Evolutionary conservation across 306 rosid species (phyloP), one percentile per base, ranked within the genome.

Genomic region (Hylodesmum podocarpum): DNA sequence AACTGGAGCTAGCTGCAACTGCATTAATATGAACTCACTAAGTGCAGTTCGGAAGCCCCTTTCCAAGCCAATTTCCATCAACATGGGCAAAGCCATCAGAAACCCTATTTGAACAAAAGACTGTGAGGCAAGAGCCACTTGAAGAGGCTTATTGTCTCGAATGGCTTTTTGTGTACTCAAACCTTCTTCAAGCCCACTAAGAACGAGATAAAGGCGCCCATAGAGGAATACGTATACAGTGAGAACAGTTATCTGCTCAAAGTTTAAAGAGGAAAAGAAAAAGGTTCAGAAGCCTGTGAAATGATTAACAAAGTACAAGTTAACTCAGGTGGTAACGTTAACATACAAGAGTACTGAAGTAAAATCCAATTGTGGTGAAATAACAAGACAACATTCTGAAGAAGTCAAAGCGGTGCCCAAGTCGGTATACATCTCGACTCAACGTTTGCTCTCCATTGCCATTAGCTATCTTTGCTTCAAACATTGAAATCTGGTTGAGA

Each of bases 21-120:
- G 97, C 97, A 95, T 95, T 75, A 95, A 88, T 75, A 95, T 58
- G 75, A 95, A 95, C 65, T 95, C 98, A 75, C 98, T 95, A 46
- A 95, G 87, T 37, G 98, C 98, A 61, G 95, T 95, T 70, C 98
- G 91, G 82, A 95, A 95, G 66, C 98, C 98, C 80, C 88, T 92
- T 86, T 95, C 98, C 78, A 95, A 85, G 28, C 98, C 98, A 82
- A 95, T 92, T 82, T 95, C 98, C 98, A 95, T 95, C 76, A 95
- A 76, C 98, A 95, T 95, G 11, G 98, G 98, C 86, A 95, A 80
- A 47, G 97, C 95, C 97, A 92, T 92, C 81, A 95, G 84, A 84
- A 88, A 92, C 64, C 98, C 98, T 83, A 95, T 92, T 76, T 95
- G 98, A 73, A 95, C 97, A 86, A 95, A 92, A 13, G 98, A 89